These are phyloP conservation scores for Agrostemma githago DNA, from an alignment of 148 eudicot genomes.

Conservation along the genomic window DNA sequence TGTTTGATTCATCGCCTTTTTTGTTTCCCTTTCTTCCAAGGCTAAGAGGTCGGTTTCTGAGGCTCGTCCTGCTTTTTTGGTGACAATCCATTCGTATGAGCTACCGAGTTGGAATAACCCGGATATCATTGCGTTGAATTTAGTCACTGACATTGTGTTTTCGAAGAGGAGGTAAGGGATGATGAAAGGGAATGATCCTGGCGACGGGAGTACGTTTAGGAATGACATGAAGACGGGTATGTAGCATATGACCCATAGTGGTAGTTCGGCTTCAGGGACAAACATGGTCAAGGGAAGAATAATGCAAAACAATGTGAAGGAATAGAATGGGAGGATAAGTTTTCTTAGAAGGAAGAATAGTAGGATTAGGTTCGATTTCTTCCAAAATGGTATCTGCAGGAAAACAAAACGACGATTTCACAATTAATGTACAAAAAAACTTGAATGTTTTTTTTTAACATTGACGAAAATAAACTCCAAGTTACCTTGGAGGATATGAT, in stretches of 20 bases:
- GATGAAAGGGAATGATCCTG: conserved; percentile 73
- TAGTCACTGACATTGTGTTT: conserved; percentile 90
- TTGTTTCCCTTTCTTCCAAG: conserved; percentile 46
- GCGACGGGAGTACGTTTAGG: conserved; percentile 69
- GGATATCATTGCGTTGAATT: conserved; percentile 83
- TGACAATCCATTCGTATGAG: conserved; percentile 77
- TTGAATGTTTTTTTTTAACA: no score
- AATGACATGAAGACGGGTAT: conserved; percentile 65
- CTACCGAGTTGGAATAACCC: conserved; percentile 76
- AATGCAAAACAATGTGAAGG: conserved; percentile 79
- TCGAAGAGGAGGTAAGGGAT: conserved; percentile 83
- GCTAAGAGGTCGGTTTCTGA: conserved; percentile 59
- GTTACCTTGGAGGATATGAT: conserved; percentile 59
- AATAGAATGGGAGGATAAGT: conserved; percentile 78
- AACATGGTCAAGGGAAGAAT: conserved; percentile 85
- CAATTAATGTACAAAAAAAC: neutral
- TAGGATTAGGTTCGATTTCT: conserved; percentile 70
- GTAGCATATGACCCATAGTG: conserved; percentile 71
- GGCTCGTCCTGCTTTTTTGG: conserved; percentile 69
- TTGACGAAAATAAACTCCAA: neutral
- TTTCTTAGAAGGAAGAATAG: conserved; percentile 70
- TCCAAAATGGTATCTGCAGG: conserved; percentile 60
- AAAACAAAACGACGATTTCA: neutral
- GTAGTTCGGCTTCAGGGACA: conserved; percentile 72
- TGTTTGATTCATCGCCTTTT: conserved; percentile 38